phyloP scores from a whole-genome alignment of 495 filamentous ascomycete genomes.

The Hypoxylon fragiforme region DNA sequence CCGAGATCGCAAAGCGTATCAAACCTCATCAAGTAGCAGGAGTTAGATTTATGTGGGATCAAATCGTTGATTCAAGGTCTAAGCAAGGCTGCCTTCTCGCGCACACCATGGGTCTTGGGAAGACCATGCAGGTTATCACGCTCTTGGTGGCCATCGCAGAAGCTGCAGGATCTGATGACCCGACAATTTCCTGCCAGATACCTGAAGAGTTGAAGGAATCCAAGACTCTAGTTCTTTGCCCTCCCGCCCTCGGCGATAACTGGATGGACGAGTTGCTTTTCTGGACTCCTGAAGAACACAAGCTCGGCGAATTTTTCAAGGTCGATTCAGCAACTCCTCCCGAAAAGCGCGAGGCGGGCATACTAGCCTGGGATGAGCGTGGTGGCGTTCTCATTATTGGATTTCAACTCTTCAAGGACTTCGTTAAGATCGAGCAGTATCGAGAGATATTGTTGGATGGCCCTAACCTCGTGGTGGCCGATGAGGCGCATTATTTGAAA shows the following conservation, averaged over 20 bases:
- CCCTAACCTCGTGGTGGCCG: constrained; percentile 78
- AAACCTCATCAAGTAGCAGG: constrained; percentile 66
- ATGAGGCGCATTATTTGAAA: constrained; percentile 86
- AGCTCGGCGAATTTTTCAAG: constrained; percentile 57
- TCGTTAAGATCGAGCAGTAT: constrained; percentile 37
- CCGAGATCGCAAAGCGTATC: constrained; percentile 52
- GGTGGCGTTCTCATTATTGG: constrained; percentile 78
- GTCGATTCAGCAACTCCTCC: constrained; percentile 40
- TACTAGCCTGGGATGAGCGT: constrained; percentile 61
- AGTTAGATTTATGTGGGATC: constrained; percentile 88
- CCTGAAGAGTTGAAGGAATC: constrained; percentile 63
- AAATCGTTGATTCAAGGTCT: constrained; percentile 61
- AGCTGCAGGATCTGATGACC: constrained; percentile 62
- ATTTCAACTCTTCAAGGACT: constrained; percentile 63
- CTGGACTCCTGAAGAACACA: constrained; percentile 61
- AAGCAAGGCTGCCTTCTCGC: constrained; percentile 81
- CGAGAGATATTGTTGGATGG: constrained; percentile 54
- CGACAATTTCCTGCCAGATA: constrained; percentile 63
- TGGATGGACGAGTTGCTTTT: constrained; percentile 76
- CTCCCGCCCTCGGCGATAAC: constrained; percentile 74
- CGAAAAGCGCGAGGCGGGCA: constrained; percentile 43
- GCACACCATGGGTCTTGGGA: constrained; percentile 92
- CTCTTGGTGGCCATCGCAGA: constrained; percentile 73
- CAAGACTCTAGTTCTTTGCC: constrained; percentile 74
- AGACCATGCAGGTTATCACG: constrained; percentile 89